These are phyloP conservation scores for Pleoardoris graminearum DNA, from an alignment of 2,329 filamentous ascomycete genomes.

Conservation along the genomic window DNA sequence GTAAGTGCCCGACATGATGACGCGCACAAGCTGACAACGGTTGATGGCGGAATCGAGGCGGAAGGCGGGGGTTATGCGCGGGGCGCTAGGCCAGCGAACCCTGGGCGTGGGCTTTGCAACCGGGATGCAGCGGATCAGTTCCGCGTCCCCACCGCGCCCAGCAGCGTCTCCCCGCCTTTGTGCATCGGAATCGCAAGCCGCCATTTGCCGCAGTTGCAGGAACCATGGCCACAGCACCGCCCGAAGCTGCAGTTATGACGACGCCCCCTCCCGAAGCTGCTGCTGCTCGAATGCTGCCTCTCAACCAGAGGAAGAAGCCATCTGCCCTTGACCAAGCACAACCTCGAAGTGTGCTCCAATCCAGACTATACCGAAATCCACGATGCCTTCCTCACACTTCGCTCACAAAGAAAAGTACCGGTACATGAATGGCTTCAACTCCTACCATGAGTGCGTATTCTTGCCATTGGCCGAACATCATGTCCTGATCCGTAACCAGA, in stretches of 20 bases:
- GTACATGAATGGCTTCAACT: slow-evolving; percentile 79
- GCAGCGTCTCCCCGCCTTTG: slow-evolving; percentile 26
- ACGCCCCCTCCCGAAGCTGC: slow-evolving; percentile 27
- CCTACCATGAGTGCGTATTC: slow-evolving; percentile 70
- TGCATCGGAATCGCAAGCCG: slow-evolving; percentile 34
- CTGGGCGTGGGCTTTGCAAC: background rate
- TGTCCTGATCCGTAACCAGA: slow-evolving; percentile 49
- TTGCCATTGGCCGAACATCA: background rate
- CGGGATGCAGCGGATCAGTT: slow-evolving; percentile 25
- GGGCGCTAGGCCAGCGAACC: slow-evolving; percentile 1
- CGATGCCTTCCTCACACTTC: slow-evolving; percentile 69
- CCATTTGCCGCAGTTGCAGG: slow-evolving; percentile 30
- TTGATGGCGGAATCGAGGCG: slow-evolving; percentile 30
- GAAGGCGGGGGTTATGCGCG: slow-evolving; percentile 15
- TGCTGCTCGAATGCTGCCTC: slow-evolving; percentile 22
- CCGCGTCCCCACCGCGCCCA: slow-evolving; percentile 29
- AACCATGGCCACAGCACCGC: slow-evolving; percentile 21
- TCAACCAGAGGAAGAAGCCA: slow-evolving; percentile 23
- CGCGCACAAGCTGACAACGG: slow-evolving; percentile 14
- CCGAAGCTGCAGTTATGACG: slow-evolving; percentile 21
- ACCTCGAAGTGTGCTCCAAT: slow-evolving; percentile 33
- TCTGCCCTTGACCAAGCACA: slow-evolving; percentile 32
- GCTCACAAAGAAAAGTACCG: slow-evolving; percentile 68
- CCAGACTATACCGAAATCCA: slow-evolving; percentile 37
- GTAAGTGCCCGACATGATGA: background rate